A percentile compares a stretch with the other conserved stretches of the same genome.
These are phyloP conservation scores for Meira nashicola DNA, from an alignment of 1,284 basidiomycete species.

Conservation along the genomic window DNA sequence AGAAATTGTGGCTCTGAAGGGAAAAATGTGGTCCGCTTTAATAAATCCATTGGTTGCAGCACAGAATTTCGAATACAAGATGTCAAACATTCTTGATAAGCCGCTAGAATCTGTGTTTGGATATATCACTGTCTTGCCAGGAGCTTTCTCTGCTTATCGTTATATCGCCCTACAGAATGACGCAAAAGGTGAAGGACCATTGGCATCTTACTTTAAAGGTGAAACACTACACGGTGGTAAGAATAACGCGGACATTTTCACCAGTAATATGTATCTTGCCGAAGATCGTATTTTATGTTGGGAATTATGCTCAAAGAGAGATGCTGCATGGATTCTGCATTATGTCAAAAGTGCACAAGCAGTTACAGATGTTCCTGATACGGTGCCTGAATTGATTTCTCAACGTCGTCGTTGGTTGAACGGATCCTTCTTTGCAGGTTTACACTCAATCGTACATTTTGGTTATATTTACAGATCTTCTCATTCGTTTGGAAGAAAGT, in stretches of 20 bases:
- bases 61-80: conserved; percentile 51
- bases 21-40: conserved; percentile 62
- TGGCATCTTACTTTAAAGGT: conserved; percentile 90
- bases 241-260: conserved; percentile 48
- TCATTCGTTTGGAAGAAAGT: conserved; percentile 43
- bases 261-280: conserved; percentile 49
- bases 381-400: conserved; percentile 44
- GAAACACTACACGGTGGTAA: conserved; percentile 61
- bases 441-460: conserved; percentile 52
- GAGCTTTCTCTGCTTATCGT: conserved; percentile 74
- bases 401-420: conserved; percentile 50
- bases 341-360: conserved; percentile 49
- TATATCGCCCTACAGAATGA: conserved; percentile 90
- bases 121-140: conserved; percentile 86
- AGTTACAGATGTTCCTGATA: conserved; percentile 48
- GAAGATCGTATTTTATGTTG: conserved; percentile 50
- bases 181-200: conserved; percentile 70
- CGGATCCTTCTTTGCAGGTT: conserved; percentile 49
- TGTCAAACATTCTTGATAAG: conserved; percentile 45
- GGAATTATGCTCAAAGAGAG: conserved; percentile 54
- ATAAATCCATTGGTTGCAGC: conserved; percentile 66
- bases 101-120: conserved; percentile 73
- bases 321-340: conserved; percentile 46
- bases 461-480: conserved; percentile 50
- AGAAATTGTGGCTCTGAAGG: conserved; percentile 90